Conservation (phyloP, 768 basidiomycete genomes). For the Pluteus cervinus region DNA sequence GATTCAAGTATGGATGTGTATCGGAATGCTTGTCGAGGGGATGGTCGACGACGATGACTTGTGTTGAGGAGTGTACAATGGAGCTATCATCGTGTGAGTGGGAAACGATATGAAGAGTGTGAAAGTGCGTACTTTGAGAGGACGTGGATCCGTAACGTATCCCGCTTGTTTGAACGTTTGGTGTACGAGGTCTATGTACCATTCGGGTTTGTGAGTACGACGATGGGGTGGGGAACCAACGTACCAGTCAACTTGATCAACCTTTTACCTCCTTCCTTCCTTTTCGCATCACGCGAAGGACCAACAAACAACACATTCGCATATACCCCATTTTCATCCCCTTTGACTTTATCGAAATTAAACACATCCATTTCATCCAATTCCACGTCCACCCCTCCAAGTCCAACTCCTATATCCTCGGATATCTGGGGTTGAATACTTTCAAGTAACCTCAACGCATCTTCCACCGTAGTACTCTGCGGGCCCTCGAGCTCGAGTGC, state of each 20-base stretch:
- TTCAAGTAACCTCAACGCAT: constrained; percentile 37
- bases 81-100: constrained; percentile 20
- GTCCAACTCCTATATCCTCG: constrained; percentile 27
- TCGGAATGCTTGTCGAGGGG: constrained; percentile 27
- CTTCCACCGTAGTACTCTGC: constrained; percentile 24
- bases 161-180: constrained; percentile 31
- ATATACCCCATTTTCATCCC: constrained; percentile 18
- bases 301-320: constrained; percentile 57
- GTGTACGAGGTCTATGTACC: constrained; percentile 34
- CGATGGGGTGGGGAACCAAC: constrained; percentile 4
- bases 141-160: constrained; percentile 40
- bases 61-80: constrained; percentile 50
- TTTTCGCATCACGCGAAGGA: constrained; percentile 27
- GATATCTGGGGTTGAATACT: constrained; percentile 36
- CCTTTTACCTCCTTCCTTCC: constrained; percentile 16
- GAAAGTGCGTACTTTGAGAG: constrained; percentile 38
- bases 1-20: constrained; percentile 29
- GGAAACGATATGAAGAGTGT: neutral
- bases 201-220: neutral
- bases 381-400: constrained; percentile 20
- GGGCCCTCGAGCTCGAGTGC: constrained; percentile 36
- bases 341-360: constrained; percentile 20
- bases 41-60: constrained; percentile 34
- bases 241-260: constrained; percentile 26
- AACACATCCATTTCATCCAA: constrained; percentile 47